phyloP scores from a whole-genome alignment of 805 yeast species.

The Lachancea kluyveri region DNA sequence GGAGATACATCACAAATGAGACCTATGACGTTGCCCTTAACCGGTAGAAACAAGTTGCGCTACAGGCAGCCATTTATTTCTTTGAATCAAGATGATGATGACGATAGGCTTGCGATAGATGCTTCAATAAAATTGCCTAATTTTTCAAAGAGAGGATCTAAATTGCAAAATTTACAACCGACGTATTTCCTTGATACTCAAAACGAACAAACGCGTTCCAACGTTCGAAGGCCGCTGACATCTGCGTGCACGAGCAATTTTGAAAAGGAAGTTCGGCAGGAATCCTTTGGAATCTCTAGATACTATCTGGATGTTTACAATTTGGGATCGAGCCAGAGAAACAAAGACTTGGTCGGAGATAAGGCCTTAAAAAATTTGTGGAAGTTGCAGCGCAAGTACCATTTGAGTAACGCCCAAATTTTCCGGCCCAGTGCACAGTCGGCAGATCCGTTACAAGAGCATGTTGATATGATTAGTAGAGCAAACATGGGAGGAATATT shows the following conservation, averaged over 20 bases:
- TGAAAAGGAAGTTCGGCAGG: slow-evolving; percentile 5
- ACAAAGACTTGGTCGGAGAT: not conserved
- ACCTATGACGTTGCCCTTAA: too few species aligned
- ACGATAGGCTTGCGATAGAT: too few species aligned
- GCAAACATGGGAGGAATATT: slow-evolving; percentile 24
- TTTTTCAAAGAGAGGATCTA: not conserved
- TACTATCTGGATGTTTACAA: slow-evolving; percentile 6
- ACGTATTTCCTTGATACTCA: too few species aligned
- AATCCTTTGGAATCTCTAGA: slow-evolving; percentile 5
- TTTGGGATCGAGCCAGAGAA: slow-evolving; percentile 1
- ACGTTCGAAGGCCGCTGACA: too few species aligned
- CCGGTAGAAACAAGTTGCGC: too few species aligned
- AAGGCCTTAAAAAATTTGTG: slow-evolving; percentile 16
- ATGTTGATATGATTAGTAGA: slow-evolving; percentile 20
- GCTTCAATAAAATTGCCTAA: not conserved
- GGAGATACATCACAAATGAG: too few species aligned
- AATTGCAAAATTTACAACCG: not conserved
- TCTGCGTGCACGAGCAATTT: slow-evolving; percentile 1
- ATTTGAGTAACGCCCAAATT: slow-evolving; percentile 14
- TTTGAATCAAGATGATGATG: too few species aligned
- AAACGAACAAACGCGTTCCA: too few species aligned
- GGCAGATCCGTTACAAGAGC: slow-evolving; percentile 19
- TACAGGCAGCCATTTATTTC: too few species aligned
- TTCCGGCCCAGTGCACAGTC: slow-evolving; percentile 14
- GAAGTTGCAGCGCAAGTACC: slow-evolving; percentile 22